These are phyloP conservation scores for Fistulifera pelliculosa DNA, from an alignment of 108 stramenopile species.

Conservation along the genomic window DNA sequence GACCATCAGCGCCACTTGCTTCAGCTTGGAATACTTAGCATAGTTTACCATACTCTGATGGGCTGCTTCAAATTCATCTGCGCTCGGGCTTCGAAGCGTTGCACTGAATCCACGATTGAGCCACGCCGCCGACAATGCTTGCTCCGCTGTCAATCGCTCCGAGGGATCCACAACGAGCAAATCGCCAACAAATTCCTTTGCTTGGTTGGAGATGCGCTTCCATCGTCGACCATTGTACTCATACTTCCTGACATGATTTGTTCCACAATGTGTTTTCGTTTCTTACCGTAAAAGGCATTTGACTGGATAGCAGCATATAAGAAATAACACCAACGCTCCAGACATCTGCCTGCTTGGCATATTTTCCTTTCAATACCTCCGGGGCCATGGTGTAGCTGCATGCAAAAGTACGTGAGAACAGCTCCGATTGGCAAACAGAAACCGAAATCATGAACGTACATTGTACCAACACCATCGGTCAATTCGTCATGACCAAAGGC, in stretches of 20 bases:
- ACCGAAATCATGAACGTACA: conserved; percentile 12
- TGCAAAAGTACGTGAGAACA: background rate
- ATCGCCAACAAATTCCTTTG: conserved; percentile 31
- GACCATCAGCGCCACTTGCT: conserved; percentile 49
- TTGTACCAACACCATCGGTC: conserved; percentile 63
- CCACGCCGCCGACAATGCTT: conserved; percentile 10
- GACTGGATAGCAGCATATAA: conserved; percentile 63
- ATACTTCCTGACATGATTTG: conserved; percentile 31
- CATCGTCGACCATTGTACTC: conserved; percentile 30
- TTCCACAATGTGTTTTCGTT: conserved; percentile 29
- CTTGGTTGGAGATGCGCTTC: conserved; percentile 27
- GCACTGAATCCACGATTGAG: conserved; percentile 25
- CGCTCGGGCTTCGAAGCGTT: conserved; percentile 25
- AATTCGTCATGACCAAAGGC: background rate
- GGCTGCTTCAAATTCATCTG: conserved; percentile 30
- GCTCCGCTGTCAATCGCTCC: conserved; percentile 12
- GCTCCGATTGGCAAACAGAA: background rate
- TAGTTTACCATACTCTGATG: conserved; percentile 36
- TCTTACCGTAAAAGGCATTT: conserved; percentile 64
- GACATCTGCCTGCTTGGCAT: conserved; percentile 64
- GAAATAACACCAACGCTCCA: conserved; percentile 76
- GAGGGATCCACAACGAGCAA: conserved; percentile 29
- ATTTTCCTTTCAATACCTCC: conserved; percentile 68
- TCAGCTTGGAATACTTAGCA: conserved; percentile 43
- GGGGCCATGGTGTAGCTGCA: conserved; percentile 74